phyloP scores from a whole-genome alignment of 208 protist genomes.

The Leishmania tarentolae region DNA sequence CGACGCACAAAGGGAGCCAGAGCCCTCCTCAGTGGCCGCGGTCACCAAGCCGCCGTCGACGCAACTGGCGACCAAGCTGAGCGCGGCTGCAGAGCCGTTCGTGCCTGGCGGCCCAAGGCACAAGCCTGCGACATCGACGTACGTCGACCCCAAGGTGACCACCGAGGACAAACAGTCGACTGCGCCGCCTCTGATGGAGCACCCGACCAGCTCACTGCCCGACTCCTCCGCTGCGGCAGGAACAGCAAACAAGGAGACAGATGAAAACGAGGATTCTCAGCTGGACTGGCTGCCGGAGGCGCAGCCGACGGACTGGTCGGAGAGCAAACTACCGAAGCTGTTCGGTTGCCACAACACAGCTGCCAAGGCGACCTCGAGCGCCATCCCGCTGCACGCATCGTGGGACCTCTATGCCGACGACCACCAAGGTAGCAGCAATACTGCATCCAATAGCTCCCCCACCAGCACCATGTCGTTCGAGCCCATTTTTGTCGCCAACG shows the following conservation, averaged over 20 bases:
- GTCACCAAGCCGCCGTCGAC: conserved; percentile 12
- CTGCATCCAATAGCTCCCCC: conserved; percentile 19
- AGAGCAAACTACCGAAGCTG: conserved; percentile 54
- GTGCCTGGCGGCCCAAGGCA: conserved; percentile 41
- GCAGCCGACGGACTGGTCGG: conserved; percentile 39
- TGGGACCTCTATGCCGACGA: conserved; percentile 88
- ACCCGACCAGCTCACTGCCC: neutral
- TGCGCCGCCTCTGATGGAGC: conserved; percentile 7
- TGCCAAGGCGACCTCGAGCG: conserved; percentile 46
- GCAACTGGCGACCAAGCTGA: conserved; percentile 46
- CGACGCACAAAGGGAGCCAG: conserved; percentile 3
- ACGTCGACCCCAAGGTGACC: conserved; percentile 6
- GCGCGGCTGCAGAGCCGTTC: conserved; percentile 61
- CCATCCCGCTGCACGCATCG: conserved; percentile 61
- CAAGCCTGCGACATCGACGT: conserved; percentile 4
- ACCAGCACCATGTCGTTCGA: conserved; percentile 44
- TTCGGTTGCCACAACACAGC: conserved; percentile 70
- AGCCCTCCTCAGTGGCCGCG: neutral
- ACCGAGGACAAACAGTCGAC: neutral
- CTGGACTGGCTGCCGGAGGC: conserved; percentile 44
- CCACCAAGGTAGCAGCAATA: conserved; percentile 42
- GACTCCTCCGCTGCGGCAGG: conserved; percentile 7
- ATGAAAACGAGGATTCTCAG: conserved; percentile 32
- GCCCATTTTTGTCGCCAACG: conserved; percentile 70
- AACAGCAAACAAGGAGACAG: conserved; percentile 19